Percentiles rank a stretch among this genome's conserved stretches.
Evolutionary conservation across 2,329 filamentous ascomycete species (phyloP).

Genomic region (Diaporthe velutina): DNA sequence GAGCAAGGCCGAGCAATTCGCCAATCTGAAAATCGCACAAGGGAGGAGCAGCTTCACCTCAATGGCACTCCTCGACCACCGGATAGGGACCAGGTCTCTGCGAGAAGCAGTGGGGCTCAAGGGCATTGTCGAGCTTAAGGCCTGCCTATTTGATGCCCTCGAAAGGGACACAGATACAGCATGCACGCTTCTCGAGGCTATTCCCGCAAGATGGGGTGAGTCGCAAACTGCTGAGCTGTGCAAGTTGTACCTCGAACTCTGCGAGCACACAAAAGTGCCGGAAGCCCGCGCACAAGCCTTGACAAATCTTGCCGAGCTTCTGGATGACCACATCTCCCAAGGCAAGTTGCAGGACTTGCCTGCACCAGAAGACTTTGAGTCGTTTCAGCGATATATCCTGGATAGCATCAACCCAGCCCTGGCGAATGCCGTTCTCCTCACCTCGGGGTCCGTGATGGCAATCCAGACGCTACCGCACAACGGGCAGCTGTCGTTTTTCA

Average conservation of each 20-base stretch:
- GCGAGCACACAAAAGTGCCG: constrained; percentile 52
- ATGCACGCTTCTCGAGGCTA: constrained; percentile 55
- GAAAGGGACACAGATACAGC: constrained; percentile 56
- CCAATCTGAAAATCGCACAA: not conserved
- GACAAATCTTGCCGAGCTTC: constrained; percentile 58
- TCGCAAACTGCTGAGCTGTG: constrained; percentile 51
- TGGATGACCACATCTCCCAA: constrained; percentile 56
- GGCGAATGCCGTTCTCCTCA: constrained; percentile 62
- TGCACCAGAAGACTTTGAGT: constrained; percentile 50
- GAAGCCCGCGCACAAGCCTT: constrained; percentile 63
- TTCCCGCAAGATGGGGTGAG: constrained; percentile 49
- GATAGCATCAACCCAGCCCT: constrained; percentile 61
- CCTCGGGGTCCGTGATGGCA: constrained; percentile 62
- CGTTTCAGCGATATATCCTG: constrained; percentile 50
- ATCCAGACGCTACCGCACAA: constrained; percentile 42
- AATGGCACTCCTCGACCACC: constrained; percentile 55
- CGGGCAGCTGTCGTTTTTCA: constrained; percentile 36
- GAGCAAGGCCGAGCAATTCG: not conserved
- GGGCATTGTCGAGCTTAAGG: constrained; percentile 42
- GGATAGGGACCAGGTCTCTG: constrained; percentile 53
- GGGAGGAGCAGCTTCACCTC: constrained; percentile 8
- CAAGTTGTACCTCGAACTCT: constrained; percentile 58
- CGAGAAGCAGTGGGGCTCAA: constrained; percentile 46
- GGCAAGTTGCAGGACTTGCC: constrained; percentile 48
- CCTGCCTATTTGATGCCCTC: constrained; percentile 53